Conservation (phyloP, 805 yeast genomes). For the Debaryomyces tyrocola region DNA sequence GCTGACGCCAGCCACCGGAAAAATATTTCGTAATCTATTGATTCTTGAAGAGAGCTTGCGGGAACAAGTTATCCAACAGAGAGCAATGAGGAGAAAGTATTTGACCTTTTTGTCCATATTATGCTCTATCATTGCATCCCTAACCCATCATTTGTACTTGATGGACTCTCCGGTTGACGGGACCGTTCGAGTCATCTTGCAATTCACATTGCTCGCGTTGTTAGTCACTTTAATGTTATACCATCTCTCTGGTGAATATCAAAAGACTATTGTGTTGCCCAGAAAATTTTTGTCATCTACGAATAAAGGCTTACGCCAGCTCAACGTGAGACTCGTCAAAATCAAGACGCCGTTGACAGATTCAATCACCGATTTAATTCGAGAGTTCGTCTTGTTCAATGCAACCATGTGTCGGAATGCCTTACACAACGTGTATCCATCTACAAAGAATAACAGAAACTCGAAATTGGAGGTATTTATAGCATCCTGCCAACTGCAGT, state of each 20-base stretch:
- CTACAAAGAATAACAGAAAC: constrained; percentile 25
- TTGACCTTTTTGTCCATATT: constrained; percentile 48
- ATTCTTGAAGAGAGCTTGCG: constrained; percentile 85
- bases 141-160: constrained; percentile 39
- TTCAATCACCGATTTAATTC: constrained; percentile 30
- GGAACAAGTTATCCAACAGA: constrained; percentile 75
- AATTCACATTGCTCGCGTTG: constrained; percentile 60
- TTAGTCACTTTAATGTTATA: constrained; percentile 71
- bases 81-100: constrained; percentile 62
- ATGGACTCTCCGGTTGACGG: constrained; percentile 23
- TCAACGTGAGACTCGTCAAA: constrained; percentile 75
- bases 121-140: constrained; percentile 40
- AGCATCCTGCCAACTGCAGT: constrained; percentile 41
- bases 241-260: constrained; percentile 87
- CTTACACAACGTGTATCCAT: constrained; percentile 37
- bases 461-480: constrained; percentile 40
- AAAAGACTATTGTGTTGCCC: constrained; percentile 79
- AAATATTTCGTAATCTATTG: constrained; percentile 76
- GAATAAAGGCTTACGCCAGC: constrained; percentile 83
- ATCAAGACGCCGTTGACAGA: constrained; percentile 43
- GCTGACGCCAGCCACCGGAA: constrained; percentile 54
- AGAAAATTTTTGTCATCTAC: constrained; percentile 77
- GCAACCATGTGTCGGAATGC: constrained; percentile 27
- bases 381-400: constrained; percentile 35
- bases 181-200: constrained; percentile 39